Conservation (phyloP, 2,329 filamentous ascomycete species). For the Fusarium sp. region DNA sequence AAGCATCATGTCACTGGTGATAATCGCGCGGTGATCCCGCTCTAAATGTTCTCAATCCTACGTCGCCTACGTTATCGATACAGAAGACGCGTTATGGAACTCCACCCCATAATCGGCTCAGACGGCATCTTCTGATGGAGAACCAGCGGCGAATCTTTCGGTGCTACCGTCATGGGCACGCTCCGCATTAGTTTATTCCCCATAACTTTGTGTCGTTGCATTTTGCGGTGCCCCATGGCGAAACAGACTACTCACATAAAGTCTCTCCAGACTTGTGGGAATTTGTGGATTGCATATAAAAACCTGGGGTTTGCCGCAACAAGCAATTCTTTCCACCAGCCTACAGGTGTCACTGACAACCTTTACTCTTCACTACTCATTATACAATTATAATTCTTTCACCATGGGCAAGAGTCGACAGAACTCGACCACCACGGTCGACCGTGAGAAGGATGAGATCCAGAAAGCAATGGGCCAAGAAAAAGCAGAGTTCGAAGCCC, state of each 20-base stretch:
- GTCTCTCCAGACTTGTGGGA: slow-evolving; percentile 21
- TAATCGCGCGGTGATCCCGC: slow-evolving; percentile 17
- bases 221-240: slow-evolving; percentile 29
- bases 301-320: slow-evolving; percentile 19
- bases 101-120: slow-evolving; percentile 25
- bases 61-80: neutral
- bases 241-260: slow-evolving; percentile 16
- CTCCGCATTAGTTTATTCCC: neutral
- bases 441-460: slow-evolving; percentile 35
- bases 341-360: slow-evolving; percentile 3
- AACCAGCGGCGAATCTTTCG: slow-evolving; percentile 37
- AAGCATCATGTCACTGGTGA: slow-evolving; percentile 8
- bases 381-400: neutral
- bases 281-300: slow-evolving; percentile 25
- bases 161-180: slow-evolving; percentile 35
- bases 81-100: neutral
- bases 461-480: slow-evolving; percentile 32
- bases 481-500: slow-evolving; percentile 47
- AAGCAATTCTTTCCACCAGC: neutral
- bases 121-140: slow-evolving; percentile 34
- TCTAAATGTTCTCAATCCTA: neutral
- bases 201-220: slow-evolving; percentile 8
- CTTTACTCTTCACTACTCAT: neutral
- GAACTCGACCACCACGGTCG: slow-evolving; percentile 36
- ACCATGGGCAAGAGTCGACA: slow-evolving; percentile 32